Evolutionary conservation across 2,329 filamentous ascomycete genomes (phyloP).

Genomic region (Cercospora sp.): DNA sequence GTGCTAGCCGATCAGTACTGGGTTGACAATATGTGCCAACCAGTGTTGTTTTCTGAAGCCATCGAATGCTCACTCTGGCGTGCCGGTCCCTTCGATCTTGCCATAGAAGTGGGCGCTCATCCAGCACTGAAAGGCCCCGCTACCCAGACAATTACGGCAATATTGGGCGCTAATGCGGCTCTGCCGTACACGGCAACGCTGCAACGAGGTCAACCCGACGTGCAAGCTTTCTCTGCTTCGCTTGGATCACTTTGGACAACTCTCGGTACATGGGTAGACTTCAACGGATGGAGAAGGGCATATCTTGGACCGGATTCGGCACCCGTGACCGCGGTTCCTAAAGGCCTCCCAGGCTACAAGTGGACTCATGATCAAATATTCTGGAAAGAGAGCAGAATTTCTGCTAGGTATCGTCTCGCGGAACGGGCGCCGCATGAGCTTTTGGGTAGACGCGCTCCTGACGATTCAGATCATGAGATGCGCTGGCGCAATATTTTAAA

Average conservation of each 20-base stretch:
- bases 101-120: constrained; percentile 51
- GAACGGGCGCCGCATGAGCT: constrained; percentile 20
- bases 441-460: constrained; percentile 21
- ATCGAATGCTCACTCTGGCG: constrained; percentile 33
- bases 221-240: constrained; percentile 29
- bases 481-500: constrained; percentile 24
- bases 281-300: constrained; percentile 20
- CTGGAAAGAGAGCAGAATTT: constrained; percentile 24
- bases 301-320: constrained; percentile 14
- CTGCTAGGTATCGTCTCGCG: constrained; percentile 17
- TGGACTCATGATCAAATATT: constrained; percentile 21
- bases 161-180: constrained; percentile 16
- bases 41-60: constrained; percentile 50
- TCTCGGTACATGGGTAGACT: constrained; percentile 20
- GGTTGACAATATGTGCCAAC: constrained; percentile 48
- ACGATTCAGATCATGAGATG: constrained; percentile 22
- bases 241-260: constrained; percentile 23
- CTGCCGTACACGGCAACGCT: constrained; percentile 26
- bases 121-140: constrained; percentile 48
- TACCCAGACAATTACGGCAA: constrained; percentile 39
- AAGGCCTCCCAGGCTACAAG: constrained; percentile 18
- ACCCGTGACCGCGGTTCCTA: neutral
- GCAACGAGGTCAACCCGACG: constrained; percentile 31
- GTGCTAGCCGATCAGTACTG: constrained; percentile 42
- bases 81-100: constrained; percentile 38